These are phyloP conservation scores for Dactylellina leptospora DNA, from an alignment of 2,329 filamentous ascomycete species.

Conservation along the genomic window DNA sequence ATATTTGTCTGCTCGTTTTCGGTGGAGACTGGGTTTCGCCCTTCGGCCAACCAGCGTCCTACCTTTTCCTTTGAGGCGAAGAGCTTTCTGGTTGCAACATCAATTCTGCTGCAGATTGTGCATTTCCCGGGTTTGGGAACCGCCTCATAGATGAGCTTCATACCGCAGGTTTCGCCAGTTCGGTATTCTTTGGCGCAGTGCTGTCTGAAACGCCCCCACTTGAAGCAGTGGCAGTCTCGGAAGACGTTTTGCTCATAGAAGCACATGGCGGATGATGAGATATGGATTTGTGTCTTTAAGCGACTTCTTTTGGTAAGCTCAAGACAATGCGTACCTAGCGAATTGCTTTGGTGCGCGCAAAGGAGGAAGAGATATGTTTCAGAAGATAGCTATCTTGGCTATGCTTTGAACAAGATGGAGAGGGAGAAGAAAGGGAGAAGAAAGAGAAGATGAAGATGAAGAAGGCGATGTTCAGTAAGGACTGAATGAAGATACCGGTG, in stretches of 20 bases:
- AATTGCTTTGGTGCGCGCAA: constrained; percentile 53
- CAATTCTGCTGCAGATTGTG: constrained; percentile 86
- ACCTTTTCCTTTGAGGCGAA: constrained; percentile 57
- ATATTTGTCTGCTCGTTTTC: constrained; percentile 57
- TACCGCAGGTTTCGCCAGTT: constrained; percentile 93
- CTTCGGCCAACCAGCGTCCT: constrained; percentile 57
- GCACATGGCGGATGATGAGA: constrained; percentile 74
- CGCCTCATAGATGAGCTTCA: constrained; percentile 85
- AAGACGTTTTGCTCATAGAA: constrained; percentile 93
- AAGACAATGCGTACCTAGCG: constrained; percentile 36
- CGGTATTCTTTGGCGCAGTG: constrained; percentile 95
- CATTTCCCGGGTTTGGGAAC: constrained; percentile 72
- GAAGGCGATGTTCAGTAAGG: constrained; percentile 55
- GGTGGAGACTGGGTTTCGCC: constrained; percentile 58
- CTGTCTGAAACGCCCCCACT: constrained; percentile 90
- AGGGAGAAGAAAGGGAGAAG: constrained; percentile 44
- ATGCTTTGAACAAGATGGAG: constrained; percentile 52
- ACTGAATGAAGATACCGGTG: constrained; percentile 54
- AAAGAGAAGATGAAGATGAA: constrained; percentile 52
- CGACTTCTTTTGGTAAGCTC: constrained; percentile 36
- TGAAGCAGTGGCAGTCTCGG: constrained; percentile 82
- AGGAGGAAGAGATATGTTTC: constrained; percentile 32
- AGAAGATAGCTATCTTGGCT: constrained; percentile 33
- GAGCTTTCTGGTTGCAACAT: constrained; percentile 60
- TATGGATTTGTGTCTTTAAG: constrained; percentile 40